These are phyloP conservation scores for Ophiostoma sp. DNA, from an alignment of 2,329 filamentous ascomycete genomes.

Conservation along the genomic window DNA sequence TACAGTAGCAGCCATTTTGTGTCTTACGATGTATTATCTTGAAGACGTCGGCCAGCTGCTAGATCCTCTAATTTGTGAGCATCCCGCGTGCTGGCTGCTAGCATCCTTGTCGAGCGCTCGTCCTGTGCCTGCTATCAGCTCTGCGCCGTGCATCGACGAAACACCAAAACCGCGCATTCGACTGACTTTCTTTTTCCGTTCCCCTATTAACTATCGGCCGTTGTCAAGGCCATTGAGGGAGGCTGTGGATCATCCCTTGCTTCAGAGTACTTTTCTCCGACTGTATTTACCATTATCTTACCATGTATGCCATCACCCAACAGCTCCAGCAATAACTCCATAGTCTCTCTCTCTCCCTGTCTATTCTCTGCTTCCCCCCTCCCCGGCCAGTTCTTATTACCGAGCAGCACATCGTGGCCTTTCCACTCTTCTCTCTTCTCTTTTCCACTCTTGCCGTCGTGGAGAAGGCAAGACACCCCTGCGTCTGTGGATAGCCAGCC, in stretches of 20 bases:
- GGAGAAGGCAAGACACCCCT: constrained; percentile 12
- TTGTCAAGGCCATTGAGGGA: constrained; percentile 10
- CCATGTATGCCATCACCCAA: no score
- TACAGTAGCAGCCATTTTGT: no score
- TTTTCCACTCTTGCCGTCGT: constrained; percentile 7
- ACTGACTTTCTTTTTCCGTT: neutral
- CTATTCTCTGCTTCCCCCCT: neutral
- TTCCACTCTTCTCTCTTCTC: neutral
- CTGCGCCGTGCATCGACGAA: no score
- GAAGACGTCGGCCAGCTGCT: no score
- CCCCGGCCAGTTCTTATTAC: neutral
- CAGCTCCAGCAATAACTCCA: no score
- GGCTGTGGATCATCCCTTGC: constrained; percentile 5
- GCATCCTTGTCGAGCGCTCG: no score
- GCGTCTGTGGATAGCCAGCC: constrained; percentile 2
- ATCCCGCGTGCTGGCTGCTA: no score
- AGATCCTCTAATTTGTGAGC: no score
- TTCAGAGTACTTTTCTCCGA: neutral
- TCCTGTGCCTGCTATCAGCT: no score
- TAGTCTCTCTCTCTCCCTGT: neutral
- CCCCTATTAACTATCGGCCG: constrained; percentile 7
- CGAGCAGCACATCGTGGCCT: constrained; percentile 12
- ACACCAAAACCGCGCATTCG: no score
- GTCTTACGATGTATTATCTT: no score
- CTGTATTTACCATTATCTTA: neutral